phyloP scores from a whole-genome alignment of 192 early-diverging fungal genomes.

The Linnemannia hyalina region DNA sequence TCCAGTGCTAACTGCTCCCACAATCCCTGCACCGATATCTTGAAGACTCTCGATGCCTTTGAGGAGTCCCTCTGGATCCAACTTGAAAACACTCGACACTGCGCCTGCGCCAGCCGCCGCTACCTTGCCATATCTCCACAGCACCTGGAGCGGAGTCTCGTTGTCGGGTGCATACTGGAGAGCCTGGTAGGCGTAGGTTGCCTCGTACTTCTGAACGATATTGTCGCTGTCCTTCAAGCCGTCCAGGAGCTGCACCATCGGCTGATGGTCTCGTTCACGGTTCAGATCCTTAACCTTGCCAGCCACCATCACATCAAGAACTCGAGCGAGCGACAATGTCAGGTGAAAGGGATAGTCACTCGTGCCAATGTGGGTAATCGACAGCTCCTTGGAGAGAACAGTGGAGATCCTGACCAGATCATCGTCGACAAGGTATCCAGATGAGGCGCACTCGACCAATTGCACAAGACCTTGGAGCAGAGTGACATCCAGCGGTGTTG shows the following conservation, averaged over 20 bases:
- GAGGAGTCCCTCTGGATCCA: too few species aligned
- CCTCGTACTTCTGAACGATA: background rate
- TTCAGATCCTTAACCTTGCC: background rate
- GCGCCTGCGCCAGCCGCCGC: too few species aligned
- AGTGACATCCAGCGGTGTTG: background rate
- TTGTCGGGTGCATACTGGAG: background rate
- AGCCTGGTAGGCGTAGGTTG: background rate
- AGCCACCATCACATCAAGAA: background rate
- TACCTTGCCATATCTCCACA: too few species aligned
- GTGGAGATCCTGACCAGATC: too few species aligned
- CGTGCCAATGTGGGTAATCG: too few species aligned
- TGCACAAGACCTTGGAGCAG: background rate
- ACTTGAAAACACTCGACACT: too few species aligned
- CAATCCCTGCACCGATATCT: too few species aligned
- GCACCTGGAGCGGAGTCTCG: background rate
- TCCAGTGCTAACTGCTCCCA: too few species aligned
- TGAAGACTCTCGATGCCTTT: too few species aligned
- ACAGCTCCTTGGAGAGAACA: too few species aligned
- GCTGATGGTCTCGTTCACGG: background rate
- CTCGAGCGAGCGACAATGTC: background rate
- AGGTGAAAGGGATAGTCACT: background rate
- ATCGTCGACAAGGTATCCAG: too few species aligned
- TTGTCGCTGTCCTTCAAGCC: background rate
- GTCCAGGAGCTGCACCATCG: background rate
- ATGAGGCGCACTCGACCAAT: background rate